Percentiles rank a stretch among this genome's conserved stretches.
phyloP scores from a whole-genome alignment of 768 basidiomycete species.

The Sporobolomyces phaffii region DNA sequence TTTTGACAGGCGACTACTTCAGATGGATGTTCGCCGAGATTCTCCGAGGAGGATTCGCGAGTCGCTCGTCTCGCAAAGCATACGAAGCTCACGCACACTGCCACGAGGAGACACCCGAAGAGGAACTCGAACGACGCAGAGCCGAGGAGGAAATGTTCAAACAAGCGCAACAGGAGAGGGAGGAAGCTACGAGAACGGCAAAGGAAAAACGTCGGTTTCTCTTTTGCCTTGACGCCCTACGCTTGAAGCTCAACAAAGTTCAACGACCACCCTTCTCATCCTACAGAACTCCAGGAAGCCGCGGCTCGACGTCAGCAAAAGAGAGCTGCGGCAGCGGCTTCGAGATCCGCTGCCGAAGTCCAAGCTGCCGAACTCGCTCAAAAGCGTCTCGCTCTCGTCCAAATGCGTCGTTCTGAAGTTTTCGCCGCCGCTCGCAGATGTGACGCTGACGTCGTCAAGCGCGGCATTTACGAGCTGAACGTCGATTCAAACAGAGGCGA shows the following conservation, averaged over 20 bases:
- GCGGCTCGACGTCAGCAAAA: conserved; percentile 23
- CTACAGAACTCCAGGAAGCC: conserved; percentile 15
- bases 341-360: conserved; percentile 4
- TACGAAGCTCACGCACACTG: background rate
- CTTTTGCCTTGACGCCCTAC: background rate
- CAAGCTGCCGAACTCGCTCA: background rate
- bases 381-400: conserved; percentile 49
- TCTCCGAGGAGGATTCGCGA: conserved; percentile 50
- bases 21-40: conserved; percentile 54
- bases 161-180: conserved; percentile 51
- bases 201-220: conserved; percentile 3
- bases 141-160: conserved; percentile 57
- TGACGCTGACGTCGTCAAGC: conserved; percentile 56
- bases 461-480: conserved; percentile 61
- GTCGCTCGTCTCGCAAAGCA: conserved; percentile 54
- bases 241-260: too few species aligned
- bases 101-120: conserved; percentile 49
- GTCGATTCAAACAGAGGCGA: conserved; percentile 71
- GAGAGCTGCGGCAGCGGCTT: background rate
- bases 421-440: conserved; percentile 63
- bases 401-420: conserved; percentile 57
- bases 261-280: background rate
- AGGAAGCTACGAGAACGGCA: background rate
- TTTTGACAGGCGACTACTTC: background rate
- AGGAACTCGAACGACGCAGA: conserved; percentile 44